These are phyloP conservation scores for Vaccinium macrocarpon DNA, from an alignment of 148 eudicot species.

Conservation along the genomic window DNA sequence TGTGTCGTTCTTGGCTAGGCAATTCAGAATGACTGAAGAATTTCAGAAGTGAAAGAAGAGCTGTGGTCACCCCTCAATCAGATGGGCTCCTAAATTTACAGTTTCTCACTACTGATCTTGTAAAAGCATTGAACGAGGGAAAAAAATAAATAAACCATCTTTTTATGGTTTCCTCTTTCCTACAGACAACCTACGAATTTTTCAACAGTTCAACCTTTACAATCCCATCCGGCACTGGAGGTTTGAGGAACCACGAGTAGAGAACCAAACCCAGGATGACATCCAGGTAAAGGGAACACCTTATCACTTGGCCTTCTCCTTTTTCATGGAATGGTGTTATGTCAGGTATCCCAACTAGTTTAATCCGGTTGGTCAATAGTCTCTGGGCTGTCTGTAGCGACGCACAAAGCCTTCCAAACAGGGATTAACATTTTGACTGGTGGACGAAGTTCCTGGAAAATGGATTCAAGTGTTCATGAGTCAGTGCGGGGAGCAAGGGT, in stretches of 20 bases:
- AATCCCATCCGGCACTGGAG: too few species aligned
- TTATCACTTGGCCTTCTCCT: too few species aligned
- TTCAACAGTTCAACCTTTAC: background rate
- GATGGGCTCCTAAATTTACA: background rate
- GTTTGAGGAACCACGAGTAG: too few species aligned
- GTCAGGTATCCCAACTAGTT: background rate
- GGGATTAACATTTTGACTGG: conserved; percentile 73
- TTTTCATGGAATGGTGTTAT: too few species aligned
- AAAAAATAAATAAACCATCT: background rate
- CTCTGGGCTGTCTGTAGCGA: conserved; percentile 32
- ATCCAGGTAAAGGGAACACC: too few species aligned
- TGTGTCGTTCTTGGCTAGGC: background rate
- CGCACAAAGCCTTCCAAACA: conserved; percentile 69
- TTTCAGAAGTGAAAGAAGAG: background rate
- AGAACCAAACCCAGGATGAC: too few species aligned
- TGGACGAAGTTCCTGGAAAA: conserved; percentile 59
- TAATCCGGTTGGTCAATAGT: background rate
- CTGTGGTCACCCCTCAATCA: too few species aligned
- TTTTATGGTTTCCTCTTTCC: background rate
- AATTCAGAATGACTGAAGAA: background rate
- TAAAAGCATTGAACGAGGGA: background rate
- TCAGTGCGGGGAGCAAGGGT: background rate
- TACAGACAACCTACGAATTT: background rate
- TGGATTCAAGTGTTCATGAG: background rate
- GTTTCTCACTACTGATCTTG: background rate